Conservation (phyloP, 805 yeast genomes). For the Pichia nanzhaoensis region DNA sequence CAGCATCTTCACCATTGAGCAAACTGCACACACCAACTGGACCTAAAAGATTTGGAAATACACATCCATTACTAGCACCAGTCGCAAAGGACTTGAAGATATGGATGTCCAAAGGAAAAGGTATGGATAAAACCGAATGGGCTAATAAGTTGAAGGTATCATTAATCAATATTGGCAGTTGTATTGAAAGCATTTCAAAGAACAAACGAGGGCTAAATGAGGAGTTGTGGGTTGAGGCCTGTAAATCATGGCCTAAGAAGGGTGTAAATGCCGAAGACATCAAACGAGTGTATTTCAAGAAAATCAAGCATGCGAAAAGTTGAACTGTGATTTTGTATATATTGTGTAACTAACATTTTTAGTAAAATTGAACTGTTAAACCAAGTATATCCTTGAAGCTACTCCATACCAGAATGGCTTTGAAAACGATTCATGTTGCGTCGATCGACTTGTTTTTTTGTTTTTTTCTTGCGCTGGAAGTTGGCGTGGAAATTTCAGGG, state of each 20-base stretch:
- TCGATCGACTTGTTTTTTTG: too few species aligned
- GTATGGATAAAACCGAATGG: constrained; percentile 29
- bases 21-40: constrained; percentile 11
- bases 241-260: constrained; percentile 30
- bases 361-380: too few species aligned
- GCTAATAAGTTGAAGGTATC: constrained; percentile 26
- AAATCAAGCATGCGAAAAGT: constrained; percentile 16
- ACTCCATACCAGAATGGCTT: too few species aligned
- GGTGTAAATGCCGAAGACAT: constrained; percentile 27
- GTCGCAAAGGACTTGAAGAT: constrained; percentile 26
- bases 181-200: constrained; percentile 24
- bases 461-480: too few species aligned
- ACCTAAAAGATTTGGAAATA: constrained; percentile 9
- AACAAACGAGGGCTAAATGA: constrained; percentile 18
- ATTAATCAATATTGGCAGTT: constrained; percentile 26
- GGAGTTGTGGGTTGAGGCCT: constrained; percentile 28
- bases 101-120: constrained; percentile 30
- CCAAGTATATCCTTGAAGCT: too few species aligned
- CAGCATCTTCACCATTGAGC: neutral
- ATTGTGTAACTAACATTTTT: too few species aligned
- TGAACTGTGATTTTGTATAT: neutral
- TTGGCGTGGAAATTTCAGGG: too few species aligned
- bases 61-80: constrained; percentile 23
- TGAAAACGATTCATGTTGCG: too few species aligned
- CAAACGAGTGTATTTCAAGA: constrained; percentile 29